A percentile compares a stretch with the other conserved stretches of the same genome.
Evolutionary conservation across 139 green algal genomes (phyloP).

Genomic region (Closterium sp.): DNA sequence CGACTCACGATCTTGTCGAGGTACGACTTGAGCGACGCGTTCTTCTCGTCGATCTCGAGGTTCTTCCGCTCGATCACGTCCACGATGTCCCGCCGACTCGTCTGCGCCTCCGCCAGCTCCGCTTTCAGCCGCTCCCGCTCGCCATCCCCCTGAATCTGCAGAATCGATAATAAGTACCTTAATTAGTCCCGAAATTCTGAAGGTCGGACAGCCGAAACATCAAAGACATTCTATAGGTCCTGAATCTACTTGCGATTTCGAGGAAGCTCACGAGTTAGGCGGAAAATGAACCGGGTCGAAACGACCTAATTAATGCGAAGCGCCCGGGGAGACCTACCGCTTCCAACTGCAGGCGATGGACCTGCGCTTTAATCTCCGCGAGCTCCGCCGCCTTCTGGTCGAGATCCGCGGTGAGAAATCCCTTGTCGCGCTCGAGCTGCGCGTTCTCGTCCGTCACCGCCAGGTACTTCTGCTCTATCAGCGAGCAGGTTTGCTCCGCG

Average conservation of each 20-base stretch:
- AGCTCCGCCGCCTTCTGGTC: constrained; percentile 16
- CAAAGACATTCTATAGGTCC: not conserved
- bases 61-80: constrained; percentile 44
- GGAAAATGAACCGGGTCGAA: not conserved
- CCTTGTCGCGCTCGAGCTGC: constrained; percentile 45
- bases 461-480: constrained; percentile 46
- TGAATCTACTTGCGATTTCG: not conserved
- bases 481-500: constrained; percentile 44
- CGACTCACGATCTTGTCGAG: constrained; percentile 46
- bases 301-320: not conserved
- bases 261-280: not conserved
- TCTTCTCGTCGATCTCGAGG: constrained; percentile 47
- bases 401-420: not conserved
- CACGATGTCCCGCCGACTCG: not conserved
- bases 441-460: constrained; percentile 26
- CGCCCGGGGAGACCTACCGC: constrained; percentile 8
- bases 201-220: not conserved
- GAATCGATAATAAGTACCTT: not conserved
- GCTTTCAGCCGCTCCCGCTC: constrained; percentile 18
- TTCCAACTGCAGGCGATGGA: constrained; percentile 32
- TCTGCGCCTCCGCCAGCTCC: constrained; percentile 23
- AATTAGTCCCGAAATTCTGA: not conserved
- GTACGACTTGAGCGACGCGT: constrained; percentile 44
- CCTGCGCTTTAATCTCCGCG: constrained; percentile 28
- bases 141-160: constrained; percentile 34